These are phyloP conservation scores for Suhomyces pyralidae DNA, from an alignment of 805 yeast genomes.

Conservation along the genomic window DNA sequence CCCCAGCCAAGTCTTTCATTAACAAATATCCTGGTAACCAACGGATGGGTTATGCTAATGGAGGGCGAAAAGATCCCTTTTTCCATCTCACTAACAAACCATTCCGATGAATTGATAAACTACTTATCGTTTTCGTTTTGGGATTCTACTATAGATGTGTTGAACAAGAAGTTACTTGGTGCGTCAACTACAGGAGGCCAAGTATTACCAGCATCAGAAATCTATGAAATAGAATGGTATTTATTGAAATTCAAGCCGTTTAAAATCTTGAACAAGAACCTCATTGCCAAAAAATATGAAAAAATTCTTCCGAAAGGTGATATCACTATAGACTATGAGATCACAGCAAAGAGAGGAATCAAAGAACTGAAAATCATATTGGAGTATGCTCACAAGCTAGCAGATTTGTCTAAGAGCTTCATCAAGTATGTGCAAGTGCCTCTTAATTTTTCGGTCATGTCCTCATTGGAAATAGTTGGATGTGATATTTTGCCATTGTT, in stretches of 20 bases:
- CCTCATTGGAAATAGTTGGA: constrained; percentile 70
- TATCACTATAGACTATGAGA: constrained; percentile 51
- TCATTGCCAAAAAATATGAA: constrained; percentile 32
- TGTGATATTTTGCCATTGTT: constrained; percentile 68
- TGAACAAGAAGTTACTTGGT: constrained; percentile 47
- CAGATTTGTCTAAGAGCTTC: constrained; percentile 19
- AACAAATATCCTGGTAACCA: constrained; percentile 50
- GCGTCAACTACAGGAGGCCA: constrained; percentile 22
- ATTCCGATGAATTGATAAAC: constrained; percentile 54
- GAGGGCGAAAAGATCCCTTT: constrained; percentile 69
- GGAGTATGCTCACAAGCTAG: constrained; percentile 51
- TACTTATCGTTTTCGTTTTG: constrained; percentile 58
- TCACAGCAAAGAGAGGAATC: constrained; percentile 73
- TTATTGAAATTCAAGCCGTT: constrained; percentile 58
- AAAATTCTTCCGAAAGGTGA: constrained; percentile 39
- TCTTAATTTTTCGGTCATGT: constrained; percentile 62
- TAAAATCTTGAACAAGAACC: constrained; percentile 46
- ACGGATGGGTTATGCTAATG: constrained; percentile 69
- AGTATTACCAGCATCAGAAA: constrained; percentile 54
- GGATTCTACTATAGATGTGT: constrained; percentile 70
- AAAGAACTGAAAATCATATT: constrained; percentile 59
- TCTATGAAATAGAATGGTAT: constrained; percentile 73
- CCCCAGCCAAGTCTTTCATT: constrained; percentile 63
- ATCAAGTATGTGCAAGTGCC: constrained; percentile 66
- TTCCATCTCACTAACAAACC: constrained; percentile 52